Conservation (phyloP, 2,329 filamentous ascomycete species). For the Cladosporium sphaerospermum region DNA sequence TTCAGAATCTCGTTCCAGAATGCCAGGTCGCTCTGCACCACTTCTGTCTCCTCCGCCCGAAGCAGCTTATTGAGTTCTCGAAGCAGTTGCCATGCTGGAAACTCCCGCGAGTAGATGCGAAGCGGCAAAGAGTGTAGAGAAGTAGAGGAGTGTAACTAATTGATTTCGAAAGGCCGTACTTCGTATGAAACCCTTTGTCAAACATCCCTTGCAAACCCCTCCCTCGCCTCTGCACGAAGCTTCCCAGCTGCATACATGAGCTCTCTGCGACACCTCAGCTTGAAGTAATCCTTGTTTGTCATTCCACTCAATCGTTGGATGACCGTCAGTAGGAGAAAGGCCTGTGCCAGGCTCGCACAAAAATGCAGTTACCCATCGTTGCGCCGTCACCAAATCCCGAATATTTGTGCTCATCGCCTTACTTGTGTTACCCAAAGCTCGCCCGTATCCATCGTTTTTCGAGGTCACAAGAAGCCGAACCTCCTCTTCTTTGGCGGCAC, state of each 20-base stretch:
- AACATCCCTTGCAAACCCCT: conserved; percentile 2
- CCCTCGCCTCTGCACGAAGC: conserved; percentile 4
- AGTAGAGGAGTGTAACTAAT: no score
- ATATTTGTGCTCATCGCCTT: no score
- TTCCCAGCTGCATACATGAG: neutral
- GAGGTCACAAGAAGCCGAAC: conserved; percentile 12
- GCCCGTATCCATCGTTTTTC: no score
- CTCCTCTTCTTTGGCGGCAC: conserved; percentile 14
- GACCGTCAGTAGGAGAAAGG: neutral
- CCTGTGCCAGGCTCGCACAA: no score
- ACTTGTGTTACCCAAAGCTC: no score
- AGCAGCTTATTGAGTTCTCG: conserved; percentile 11
- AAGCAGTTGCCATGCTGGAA: neutral
- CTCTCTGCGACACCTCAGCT: no score
- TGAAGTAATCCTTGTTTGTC: no score
- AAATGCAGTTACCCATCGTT: no score
- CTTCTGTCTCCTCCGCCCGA: conserved; percentile 6
- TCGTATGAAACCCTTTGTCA: no score
- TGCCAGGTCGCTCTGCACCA: conserved; percentile 8
- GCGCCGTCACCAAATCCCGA: no score
- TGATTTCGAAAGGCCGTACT: no score
- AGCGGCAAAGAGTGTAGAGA: neutral
- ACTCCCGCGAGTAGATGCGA: neutral
- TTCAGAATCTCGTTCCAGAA: conserved; percentile 17
- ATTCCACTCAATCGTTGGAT: neutral